Conservation (phyloP, 2,329 filamentous ascomycete species). For the Bipolaris oryzae region DNA sequence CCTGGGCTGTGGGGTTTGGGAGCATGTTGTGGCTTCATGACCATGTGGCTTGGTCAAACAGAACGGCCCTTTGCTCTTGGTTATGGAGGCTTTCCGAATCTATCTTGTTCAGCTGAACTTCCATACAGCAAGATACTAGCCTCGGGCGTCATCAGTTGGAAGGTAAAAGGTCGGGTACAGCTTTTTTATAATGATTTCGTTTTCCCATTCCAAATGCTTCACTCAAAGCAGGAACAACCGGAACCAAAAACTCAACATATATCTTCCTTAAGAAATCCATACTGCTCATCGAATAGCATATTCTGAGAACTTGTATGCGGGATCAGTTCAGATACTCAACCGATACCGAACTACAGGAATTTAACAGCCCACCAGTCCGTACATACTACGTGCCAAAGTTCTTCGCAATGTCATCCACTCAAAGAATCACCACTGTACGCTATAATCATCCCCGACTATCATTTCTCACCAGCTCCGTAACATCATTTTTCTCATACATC, state of each 20-base stretch:
- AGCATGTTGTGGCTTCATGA: slow-evolving; percentile 12
- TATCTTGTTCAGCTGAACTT: neutral
- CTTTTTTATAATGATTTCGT: slow-evolving; percentile 18
- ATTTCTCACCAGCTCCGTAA: too few relatives aligned
- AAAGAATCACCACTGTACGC: slow-evolving; percentile 36
- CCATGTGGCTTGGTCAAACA: slow-evolving; percentile 20
- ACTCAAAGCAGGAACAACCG: slow-evolving; percentile 18
- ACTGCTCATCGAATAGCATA: neutral
- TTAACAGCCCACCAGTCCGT: slow-evolving; percentile 36
- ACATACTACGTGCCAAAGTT: slow-evolving; percentile 31
- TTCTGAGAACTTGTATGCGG: neutral
- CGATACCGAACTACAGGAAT: slow-evolving; percentile 25
- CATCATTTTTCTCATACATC: neutral
- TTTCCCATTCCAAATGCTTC: slow-evolving; percentile 9
- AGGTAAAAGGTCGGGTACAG: neutral
- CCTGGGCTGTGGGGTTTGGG: slow-evolving; percentile 1
- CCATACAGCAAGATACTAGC: neutral
- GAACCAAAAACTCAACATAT: slow-evolving; percentile 25
- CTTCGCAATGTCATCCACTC: slow-evolving; percentile 33
- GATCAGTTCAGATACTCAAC: slow-evolving; percentile 13
- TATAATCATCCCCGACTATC: neutral
- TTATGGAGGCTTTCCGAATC: neutral
- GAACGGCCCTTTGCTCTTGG: neutral
- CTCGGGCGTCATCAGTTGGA: neutral
- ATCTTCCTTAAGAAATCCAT: slow-evolving; percentile 19